Evolutionary conservation across 2,329 filamentous ascomycete genomes (phyloP), one percentile per base, ranked within the genome.

Genomic region (Stagonosporopsis rhizophila): DNA sequence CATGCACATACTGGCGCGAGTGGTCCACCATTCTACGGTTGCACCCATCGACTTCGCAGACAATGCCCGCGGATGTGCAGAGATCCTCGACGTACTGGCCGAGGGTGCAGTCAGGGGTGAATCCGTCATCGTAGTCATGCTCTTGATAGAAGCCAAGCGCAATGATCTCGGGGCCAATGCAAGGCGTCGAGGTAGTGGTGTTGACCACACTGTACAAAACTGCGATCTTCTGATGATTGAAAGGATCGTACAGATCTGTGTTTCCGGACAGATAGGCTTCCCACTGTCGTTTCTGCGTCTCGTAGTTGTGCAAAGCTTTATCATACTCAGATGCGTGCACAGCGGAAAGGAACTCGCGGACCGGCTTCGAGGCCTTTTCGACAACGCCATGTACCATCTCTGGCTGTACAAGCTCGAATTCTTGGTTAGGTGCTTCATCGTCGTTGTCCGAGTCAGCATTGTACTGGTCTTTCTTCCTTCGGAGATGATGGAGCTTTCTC

Each of bases 281-380:
- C 95, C 95, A 99, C 66, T 97, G 93, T 27, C 91, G 87, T 53
- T 92, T 96, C 72, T 98, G 94, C 0, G 92, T 97, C 73, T 92
- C 87, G 72, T 98, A 99, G 66, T 93, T 92, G 76, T 97, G 91
- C 30, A 96, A 79, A 1, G 94, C 93, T 76, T 95, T 96, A 73
- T 99, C 93, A 67, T 98, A 97, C 75, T 99, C 95, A 2, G 93
- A 93, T 72, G 97, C 92, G 74, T 98, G 93, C 12, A 97, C 93
- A 20, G 95, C 95, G 72, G 95, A 92, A 6, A 99, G 79, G 44
- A 98, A 92, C 67, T 98, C 94, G 79, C 93, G 92, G 28, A 97
- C 91, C 70, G 96, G 92, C 40, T 87, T 87, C 0, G 93, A 91
- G 3, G 91, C 90, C 65, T 89, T 88, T 49, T 91, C 88, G 0